Evolutionary conservation across 768 basidiomycete species (phyloP), one percentile per base, ranked within the genome.

Genomic region (Pisolithus tinctorius): DNA sequence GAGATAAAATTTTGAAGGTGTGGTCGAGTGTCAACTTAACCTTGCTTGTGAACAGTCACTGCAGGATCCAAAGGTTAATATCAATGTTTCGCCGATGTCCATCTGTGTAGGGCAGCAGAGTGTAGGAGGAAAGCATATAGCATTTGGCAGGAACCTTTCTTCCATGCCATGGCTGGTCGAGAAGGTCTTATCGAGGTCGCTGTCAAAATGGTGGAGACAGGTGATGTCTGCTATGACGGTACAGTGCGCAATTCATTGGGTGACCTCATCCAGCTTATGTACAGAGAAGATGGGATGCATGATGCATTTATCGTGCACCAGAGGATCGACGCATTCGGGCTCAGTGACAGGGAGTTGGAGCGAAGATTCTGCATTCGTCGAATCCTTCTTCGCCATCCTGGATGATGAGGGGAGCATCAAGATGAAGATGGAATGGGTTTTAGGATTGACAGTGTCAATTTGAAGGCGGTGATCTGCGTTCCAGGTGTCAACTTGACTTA

Each of bases 211-310:
- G 20, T 20, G 20, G 20, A 20, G 20, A 20, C 20, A 20, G 20
- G 20, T 1, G 2, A 96, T 70, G 94, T 98, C 36, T 88, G 88
- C 68, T 99, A 98, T 63, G 96, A 99, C 55, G 94, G 95, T 26
- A 98, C 96, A 0, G 95, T 98, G 23, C 82, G 95, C 48, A 99
- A 99, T 64, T 98, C 96, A 3, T 78, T 95, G 3, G 95, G 95
- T 14, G 94, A 98, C 68, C 81, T 99, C 37, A 79, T 99, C 27
- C 93, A 98, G 64, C 97, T 97, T 67, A 77, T 92, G 23, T 99
- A 99, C 57, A 95, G 96, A 27, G 96, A 99, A 65, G 96, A 99
- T 62, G 95, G 96, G 41, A 96, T 98, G 89, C 95, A 99, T 63
- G 95, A 91, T 53, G 91, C 93, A 0, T 94, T 85, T 68, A 96